phyloP scores from a whole-genome alignment of 768 basidiomycete species.

The Serendipita sp. region DNA sequence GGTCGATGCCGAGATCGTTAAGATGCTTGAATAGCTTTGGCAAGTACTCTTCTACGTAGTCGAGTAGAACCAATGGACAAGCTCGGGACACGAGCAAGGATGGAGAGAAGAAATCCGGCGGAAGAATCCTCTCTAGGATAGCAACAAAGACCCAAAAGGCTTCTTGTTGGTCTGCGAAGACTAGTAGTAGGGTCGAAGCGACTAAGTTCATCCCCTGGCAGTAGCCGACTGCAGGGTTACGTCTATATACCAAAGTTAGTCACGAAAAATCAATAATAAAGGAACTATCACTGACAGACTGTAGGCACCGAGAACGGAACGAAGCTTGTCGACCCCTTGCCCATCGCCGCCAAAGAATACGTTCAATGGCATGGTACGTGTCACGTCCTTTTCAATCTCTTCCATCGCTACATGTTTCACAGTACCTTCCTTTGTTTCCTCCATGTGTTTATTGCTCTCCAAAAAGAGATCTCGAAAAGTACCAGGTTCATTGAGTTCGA shows the following conservation, averaged over 20 bases:
- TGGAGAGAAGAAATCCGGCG: slow-evolving; percentile 86
- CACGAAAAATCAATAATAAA: not conserved
- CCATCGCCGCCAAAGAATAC: slow-evolving; percentile 97
- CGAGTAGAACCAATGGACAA: slow-evolving; percentile 78
- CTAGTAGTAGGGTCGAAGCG: slow-evolving; percentile 82
- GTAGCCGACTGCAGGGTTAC: slow-evolving; percentile 84
- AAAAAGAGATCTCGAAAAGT: slow-evolving; percentile 71
- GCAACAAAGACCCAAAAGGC: slow-evolving; percentile 90
- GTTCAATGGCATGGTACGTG: slow-evolving; percentile 82
- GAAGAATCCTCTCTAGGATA: slow-evolving; percentile 76
- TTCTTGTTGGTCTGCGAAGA: slow-evolving; percentile 89
- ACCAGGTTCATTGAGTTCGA: slow-evolving; percentile 86
- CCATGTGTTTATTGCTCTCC: slow-evolving; percentile 21
- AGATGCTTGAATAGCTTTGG: slow-evolving; percentile 68
- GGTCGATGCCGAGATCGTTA: slow-evolving; percentile 65
- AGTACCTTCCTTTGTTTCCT: slow-evolving; percentile 18
- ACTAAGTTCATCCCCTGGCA: slow-evolving; percentile 94
- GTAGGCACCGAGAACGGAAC: slow-evolving; percentile 80
- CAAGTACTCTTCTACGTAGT: slow-evolving; percentile 62
- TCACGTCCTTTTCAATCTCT: slow-evolving; percentile 95
- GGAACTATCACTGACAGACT: slow-evolving; percentile 48
- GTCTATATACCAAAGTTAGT: slow-evolving; percentile 28
- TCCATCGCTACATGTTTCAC: slow-evolving; percentile 19
- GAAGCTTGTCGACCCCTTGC: slow-evolving; percentile 78
- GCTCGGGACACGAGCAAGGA: slow-evolving; percentile 83